Conservation (phyloP, 495 filamentous ascomycete species). For the Penicillium coffeae region DNA sequence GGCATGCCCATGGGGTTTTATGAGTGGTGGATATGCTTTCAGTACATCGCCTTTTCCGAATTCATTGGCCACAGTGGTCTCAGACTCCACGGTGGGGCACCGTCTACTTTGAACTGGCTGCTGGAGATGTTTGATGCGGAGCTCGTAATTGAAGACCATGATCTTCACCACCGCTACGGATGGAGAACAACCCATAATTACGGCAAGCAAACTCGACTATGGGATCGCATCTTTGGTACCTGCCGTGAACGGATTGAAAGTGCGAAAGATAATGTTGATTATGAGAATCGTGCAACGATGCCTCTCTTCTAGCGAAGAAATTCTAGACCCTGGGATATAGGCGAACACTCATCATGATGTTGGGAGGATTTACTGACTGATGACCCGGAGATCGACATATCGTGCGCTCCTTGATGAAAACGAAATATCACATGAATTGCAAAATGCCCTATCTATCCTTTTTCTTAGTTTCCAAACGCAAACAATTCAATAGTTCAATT, state of each 20-base stretch:
- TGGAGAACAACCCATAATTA: conserved; percentile 31
- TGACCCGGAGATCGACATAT: too few species aligned
- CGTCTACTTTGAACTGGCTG: conserved; percentile 25
- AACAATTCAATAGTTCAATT: too few species aligned
- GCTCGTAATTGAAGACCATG: conserved; percentile 30
- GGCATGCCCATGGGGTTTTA: conserved; percentile 28
- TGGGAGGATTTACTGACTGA: too few species aligned
- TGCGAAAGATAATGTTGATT: conserved; percentile 24
- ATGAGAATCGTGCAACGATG: conserved; percentile 21
- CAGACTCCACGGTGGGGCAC: conserved; percentile 20
- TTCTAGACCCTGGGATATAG: too few species aligned
- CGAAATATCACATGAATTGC: too few species aligned
- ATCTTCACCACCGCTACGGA: conserved; percentile 29
- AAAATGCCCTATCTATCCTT: too few species aligned
- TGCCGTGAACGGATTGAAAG: conserved; percentile 26
- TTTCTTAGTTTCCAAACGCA: too few species aligned
- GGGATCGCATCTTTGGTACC: conserved; percentile 28
- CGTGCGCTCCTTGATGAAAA: too few species aligned
- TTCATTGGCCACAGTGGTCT: conserved; percentile 28
- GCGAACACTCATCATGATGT: too few species aligned
- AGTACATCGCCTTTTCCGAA: conserved; percentile 29
- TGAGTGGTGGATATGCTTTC: conserved; percentile 29
- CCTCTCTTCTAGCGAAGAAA: conserved; percentile 23
- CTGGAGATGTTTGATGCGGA: conserved; percentile 24
- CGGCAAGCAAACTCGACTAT: conserved; percentile 28